These are phyloP conservation scores for Agroathelia rolfsii DNA, from an alignment of 1,284 basidiomycete species.

Conservation along the genomic window DNA sequence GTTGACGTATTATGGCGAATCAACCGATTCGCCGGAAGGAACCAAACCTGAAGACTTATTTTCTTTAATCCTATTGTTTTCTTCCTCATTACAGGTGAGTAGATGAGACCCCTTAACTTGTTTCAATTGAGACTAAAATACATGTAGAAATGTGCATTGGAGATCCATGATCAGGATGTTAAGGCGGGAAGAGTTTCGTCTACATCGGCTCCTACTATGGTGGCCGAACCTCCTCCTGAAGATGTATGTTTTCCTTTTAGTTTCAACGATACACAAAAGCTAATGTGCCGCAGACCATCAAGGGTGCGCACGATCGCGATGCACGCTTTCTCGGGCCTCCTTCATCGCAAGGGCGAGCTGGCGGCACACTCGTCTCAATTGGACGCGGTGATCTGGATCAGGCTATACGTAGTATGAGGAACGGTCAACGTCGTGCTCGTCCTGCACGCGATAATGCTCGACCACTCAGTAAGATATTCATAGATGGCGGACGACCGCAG, in stretches of 20 bases:
- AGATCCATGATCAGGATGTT: constrained; percentile 48
- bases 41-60: constrained; percentile 77
- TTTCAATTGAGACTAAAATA: constrained; percentile 2
- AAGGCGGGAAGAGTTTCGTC: constrained; percentile 21
- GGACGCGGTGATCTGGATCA: constrained; percentile 73
- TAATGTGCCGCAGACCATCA: too few relatives aligned
- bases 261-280: too few relatives aligned
- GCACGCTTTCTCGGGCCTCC: too few relatives aligned
- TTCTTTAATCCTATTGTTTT: constrained; percentile 62
- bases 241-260: constrained; percentile 20
- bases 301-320: constrained; percentile 1
- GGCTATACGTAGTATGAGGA: constrained; percentile 71
- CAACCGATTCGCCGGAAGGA: constrained; percentile 45
- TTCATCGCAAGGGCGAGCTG: constrained; percentile 33
- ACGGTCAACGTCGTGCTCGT: constrained; percentile 49
- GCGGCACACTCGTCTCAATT: constrained; percentile 39
- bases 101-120: background rate
- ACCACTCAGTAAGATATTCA: constrained; percentile 67
- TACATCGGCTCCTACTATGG: constrained; percentile 13
- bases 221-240: constrained; percentile 18
- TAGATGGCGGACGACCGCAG: constrained; percentile 47
- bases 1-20: constrained; percentile 67
- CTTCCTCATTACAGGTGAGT: constrained; percentile 56
- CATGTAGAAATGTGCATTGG: constrained; percentile 63
- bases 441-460: constrained; percentile 31